Conservation (phyloP, 306 rosid genomes). For the Boehmeria nivea region DNA sequence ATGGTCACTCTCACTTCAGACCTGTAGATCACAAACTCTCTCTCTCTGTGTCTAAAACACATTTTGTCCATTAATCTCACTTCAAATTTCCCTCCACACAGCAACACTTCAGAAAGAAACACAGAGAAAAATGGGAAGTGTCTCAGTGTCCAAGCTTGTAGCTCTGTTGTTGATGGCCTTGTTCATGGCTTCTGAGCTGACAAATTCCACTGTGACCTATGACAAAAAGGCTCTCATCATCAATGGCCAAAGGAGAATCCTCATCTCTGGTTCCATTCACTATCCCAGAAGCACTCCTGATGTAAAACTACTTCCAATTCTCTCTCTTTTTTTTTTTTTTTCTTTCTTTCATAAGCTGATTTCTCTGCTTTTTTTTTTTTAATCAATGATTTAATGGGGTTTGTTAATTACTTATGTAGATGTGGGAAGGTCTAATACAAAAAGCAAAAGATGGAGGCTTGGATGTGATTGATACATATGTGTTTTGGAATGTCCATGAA, state of each 20-base stretch:
- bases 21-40: constrained; percentile 25
- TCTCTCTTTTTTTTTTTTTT: too few relatives aligned
- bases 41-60: constrained; percentile 1
- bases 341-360: neutral
- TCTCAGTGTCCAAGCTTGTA: constrained; percentile 48
- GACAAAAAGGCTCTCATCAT: constrained; percentile 79
- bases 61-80: too few relatives aligned
- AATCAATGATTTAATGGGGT: constrained; percentile 31
- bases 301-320: constrained; percentile 26
- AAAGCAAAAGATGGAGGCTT: constrained; percentile 93
- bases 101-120: neutral
- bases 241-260: constrained; percentile 77
- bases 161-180: constrained; percentile 29
- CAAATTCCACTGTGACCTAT: constrained; percentile 56
- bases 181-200: constrained; percentile 39
- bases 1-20: constrained; percentile 21
- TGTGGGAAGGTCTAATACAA: constrained; percentile 93
- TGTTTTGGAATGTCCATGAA: constrained; percentile 94
- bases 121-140: constrained; percentile 44
- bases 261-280: constrained; percentile 93
- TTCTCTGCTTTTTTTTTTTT: neutral
- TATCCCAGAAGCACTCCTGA: constrained; percentile 96
- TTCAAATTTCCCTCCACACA: constrained; percentile 35
- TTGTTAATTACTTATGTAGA: constrained; percentile 49
- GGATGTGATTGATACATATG: constrained; percentile 87